Base-by-base conservation (phyloP, 106 monocot species). In the Apostasia ramifera region DNA sequence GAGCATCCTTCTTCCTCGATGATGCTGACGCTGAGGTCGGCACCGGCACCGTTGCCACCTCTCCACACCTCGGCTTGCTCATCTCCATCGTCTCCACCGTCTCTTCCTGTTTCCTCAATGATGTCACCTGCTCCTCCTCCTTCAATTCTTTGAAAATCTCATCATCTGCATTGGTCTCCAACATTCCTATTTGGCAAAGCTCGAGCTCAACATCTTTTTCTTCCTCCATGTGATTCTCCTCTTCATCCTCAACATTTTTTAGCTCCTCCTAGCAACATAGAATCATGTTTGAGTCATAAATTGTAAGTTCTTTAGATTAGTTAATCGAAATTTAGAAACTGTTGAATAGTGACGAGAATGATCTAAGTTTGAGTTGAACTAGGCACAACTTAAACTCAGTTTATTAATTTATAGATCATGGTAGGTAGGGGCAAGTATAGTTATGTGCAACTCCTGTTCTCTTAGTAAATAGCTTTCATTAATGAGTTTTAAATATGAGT, bases 1-100 rank as follows among this genome's bases (percentile, higher is more conserved):
- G 50, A 0, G 58, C 67, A 58, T 67, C 67, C 67, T 67, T 62
- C 50, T 62, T 74, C 12, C 8, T 41, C 47, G 37, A 8, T 2
- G 10, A 44, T 15, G 13, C 12, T 4, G 49, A 1, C 39, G 1
- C 43, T 48, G 2, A 12, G 2, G 40, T 2, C 40, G 61, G 15
- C 10, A 5, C 48, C 15, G n/a, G 46, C 54, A 45, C 44, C 6
- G 50, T 26, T 8, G 55, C 65, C 51, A 40, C 14, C 11, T 2
- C 51, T 2, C 12, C 4, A 5, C 2, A 6, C n/a, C 10, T 57
- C 15, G 37, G 37, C 37, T 15, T 57, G 2, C 57, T 58, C 39
- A 37, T 40, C 40, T 59, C 59, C 8, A 40, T 7, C 2, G 37
- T 38, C 40, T 50, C 8, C 50, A 5, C 6, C 50, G 0, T 8